Evolutionary conservation across 805 yeast species (phyloP), one percentile per base, ranked within the genome.

Genomic region (Debaryomyces hansenii): DNA sequence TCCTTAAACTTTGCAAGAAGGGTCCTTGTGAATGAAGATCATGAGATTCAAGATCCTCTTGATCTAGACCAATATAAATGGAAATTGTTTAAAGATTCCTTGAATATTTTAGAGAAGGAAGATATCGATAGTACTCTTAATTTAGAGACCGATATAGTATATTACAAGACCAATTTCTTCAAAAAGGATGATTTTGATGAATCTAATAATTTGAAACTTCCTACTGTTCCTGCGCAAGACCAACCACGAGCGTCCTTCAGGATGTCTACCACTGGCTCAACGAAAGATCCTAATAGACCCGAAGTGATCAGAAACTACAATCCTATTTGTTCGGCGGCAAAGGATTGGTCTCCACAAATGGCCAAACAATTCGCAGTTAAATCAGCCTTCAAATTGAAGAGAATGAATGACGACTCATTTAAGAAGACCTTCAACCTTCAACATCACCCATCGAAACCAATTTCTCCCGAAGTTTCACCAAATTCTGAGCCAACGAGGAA

Each of bases 401-500:
- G 53, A 24, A 70, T 72, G 62, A 65, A 69, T 50, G 68, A 62
- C 42, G 72, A 64, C 6, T 62, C 70, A 5, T 72, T 72, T 58
- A 68, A 63, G 37, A 58, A 54, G 39, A 48, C 59, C 4, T 72
- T 61, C 42, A 57, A 58, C 48, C 50, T 72, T 21, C 48, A 56
- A 9, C 59, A 62, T 28, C 69, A 59, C 16, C 78, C 78, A 0
- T 32, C 39, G 14, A 58, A 57, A 35, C 75, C 75, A 4, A 56
- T 64, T 7, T 62, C 70, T 38, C 78, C 78, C 4, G 75, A 69
- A 46, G 69, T 72, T 1, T 69, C 75, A 16, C 78, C 78, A 20
- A 62, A 52, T 24, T 66, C 73, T 5, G 71, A 66, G 45, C 77
- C 78, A 5, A 66, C 75, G 10, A 54, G 74, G 44, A 58, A 63